These are phyloP conservation scores for Xylaria hypoxylon DNA, from an alignment of 2,329 filamentous ascomycete genomes.

Conservation along the genomic window DNA sequence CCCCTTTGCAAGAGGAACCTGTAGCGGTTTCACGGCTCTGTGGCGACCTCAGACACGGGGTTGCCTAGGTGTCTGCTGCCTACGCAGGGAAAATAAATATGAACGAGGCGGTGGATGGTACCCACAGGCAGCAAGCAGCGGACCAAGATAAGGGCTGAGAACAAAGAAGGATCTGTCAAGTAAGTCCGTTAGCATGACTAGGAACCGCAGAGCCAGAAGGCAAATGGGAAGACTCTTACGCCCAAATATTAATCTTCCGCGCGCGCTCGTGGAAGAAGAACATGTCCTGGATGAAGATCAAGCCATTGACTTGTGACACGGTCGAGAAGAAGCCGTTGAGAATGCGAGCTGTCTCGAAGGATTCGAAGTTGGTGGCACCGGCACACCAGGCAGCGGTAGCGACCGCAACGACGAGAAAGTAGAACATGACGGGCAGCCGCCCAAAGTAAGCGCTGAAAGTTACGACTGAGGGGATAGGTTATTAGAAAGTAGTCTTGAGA, in stretches of 20 bases:
- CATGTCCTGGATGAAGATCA: conserved; percentile 67
- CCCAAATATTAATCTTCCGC: conserved; percentile 63
- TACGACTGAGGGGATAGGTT: conserved; percentile 49
- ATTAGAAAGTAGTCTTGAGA: conserved; percentile 26
- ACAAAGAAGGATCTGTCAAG: conserved; percentile 52
- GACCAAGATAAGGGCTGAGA: conserved; percentile 59
- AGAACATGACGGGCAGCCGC: conserved; percentile 59
- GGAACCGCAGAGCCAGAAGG: conserved; percentile 7
- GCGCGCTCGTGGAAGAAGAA: conserved; percentile 70
- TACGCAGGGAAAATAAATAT: neutral
- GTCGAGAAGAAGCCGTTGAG: conserved; percentile 63
- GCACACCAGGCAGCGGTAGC: conserved; percentile 60
- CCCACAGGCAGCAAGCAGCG: conserved; percentile 57
- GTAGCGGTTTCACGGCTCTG: neutral
- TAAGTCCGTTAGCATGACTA: neutral
- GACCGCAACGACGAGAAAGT: conserved; percentile 53
- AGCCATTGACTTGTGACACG: conserved; percentile 57
- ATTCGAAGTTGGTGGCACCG: conserved; percentile 57
- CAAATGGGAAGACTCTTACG: conserved; percentile 46
- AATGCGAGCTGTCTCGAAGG: conserved; percentile 61
- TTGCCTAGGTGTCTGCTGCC: neutral
- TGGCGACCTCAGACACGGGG: neutral
- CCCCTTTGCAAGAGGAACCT: too few relatives aligned
- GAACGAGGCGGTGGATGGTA: neutral
- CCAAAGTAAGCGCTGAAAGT: conserved; percentile 58